phyloP scores from a whole-genome alignment of 345 rosid species.

The Euphorbia lathyris region DNA sequence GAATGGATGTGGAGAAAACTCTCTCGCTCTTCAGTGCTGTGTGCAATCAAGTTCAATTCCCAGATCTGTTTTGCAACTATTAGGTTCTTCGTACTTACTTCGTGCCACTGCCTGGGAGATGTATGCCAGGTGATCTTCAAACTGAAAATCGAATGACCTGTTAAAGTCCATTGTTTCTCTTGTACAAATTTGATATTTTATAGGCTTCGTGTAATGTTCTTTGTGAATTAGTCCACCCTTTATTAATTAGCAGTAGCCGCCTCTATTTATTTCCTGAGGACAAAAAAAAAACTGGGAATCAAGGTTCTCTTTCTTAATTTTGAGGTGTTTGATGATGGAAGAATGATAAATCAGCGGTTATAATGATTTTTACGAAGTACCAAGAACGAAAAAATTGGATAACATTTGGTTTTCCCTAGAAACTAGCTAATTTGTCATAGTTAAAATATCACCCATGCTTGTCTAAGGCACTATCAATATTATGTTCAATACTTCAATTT shows the following conservation, averaged over 20 bases:
- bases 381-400: no score
- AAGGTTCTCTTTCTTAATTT: not conserved
- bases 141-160: not conserved
- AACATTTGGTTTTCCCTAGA: no score
- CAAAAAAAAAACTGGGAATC: no score
- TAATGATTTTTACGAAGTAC: no score
- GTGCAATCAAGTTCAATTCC: constrained; percentile 76
- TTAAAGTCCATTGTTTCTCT: not conserved
- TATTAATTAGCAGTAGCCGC: not conserved
- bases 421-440: no score
- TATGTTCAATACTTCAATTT: no score
- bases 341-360: no score
- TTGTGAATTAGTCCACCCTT: not conserved
- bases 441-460: no score
- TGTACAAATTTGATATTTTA: not conserved
- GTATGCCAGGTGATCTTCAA: constrained; percentile 78
- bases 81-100: constrained; percentile 86
- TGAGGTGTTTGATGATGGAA: not conserved
- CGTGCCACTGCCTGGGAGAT: constrained; percentile 96
- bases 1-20: constrained; percentile 46
- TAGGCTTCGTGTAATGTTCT: not conserved
- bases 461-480: no score
- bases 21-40: constrained; percentile 50
- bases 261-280: not conserved
- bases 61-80: constrained; percentile 72